Conservation (phyloP, 306 rosid species). For the Cercis canadensis region DNA sequence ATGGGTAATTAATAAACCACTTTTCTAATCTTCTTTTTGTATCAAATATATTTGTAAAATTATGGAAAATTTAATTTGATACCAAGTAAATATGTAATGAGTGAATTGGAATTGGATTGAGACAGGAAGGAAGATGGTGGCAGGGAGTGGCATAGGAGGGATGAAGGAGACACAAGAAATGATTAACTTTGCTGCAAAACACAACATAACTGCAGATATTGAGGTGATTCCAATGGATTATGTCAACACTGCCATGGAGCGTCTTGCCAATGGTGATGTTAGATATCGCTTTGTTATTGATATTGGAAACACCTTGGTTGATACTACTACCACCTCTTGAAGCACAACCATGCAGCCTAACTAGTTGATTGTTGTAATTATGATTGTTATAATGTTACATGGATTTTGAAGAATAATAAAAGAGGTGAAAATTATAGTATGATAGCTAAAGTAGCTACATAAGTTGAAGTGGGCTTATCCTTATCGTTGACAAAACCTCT, state of each 20-base stretch:
- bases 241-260: conserved; percentile 38
- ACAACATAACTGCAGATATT: conserved; percentile 26
- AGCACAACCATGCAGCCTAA: too few species aligned
- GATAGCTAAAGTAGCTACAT: too few species aligned
- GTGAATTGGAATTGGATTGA: neutral
- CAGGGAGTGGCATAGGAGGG: conserved; percentile 28
- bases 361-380: too few species aligned
- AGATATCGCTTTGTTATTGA: conserved; percentile 31
- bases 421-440: too few species aligned
- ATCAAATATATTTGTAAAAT: too few species aligned
- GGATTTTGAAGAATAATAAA: too few species aligned
- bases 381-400: too few species aligned
- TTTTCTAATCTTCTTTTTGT: neutral
- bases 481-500: too few species aligned
- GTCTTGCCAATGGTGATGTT: conserved; percentile 33
- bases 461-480: too few species aligned
- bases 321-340: too few species aligned
- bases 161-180: conserved; percentile 33
- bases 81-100: too few species aligned
- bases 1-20: neutral
- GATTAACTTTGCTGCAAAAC: conserved; percentile 41
- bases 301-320: neutral
- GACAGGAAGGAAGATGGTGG: conserved; percentile 35
- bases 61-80: too few species aligned
- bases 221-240: conserved; percentile 44